Evolutionary conservation across 306 rosid genomes (phyloP), one percentile per base, ranked within the genome.

Genomic region (Hylodesmum podocarpum): DNA sequence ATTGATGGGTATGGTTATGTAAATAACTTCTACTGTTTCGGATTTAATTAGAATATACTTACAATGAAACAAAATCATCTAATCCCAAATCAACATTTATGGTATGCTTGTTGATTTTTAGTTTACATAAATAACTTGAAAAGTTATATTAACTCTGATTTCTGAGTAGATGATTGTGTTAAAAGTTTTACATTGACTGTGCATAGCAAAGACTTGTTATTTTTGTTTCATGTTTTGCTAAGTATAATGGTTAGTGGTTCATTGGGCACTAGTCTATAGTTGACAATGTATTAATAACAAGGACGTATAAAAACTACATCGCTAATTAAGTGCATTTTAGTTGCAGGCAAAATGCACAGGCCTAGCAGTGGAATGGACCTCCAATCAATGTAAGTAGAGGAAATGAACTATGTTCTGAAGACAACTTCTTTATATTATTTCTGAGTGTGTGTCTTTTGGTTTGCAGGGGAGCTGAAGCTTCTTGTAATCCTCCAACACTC

Each of bases 281-380:
- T 62, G 44, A 58, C 46, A 27, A 41, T 16, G 15, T 44, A 27
- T 37, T 36, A 25, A 51, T 13, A 66, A 4, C 5, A 37, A 25
- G 34, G 1, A 22, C 9, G 36, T 1, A 8, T 50, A 57, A 57
- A 29, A 69, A 50, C 24, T 64, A 65, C 46, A 24, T 58, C 55
- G 40, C 84, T 89, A 71, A 87, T 83, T 67, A 36, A 43, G 55
- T 31, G 67, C 59, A 27, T 62, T 28, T 28, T 29, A 10, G 65
- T 86, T 73, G 37, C 76, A 90, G 96, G 90, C 8, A 84, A 88
- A 57, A 47, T 96, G 43, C 80, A 85, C 65, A 84, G 93, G 85
- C 97, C 85, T 77, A 70, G 88, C 72, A 92, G 99, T 68, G 93
- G 90, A 21, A 76, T 75, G 75, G 97, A 92, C 75, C 83, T 92